Percentiles rank a stretch among this genome's conserved stretches.
Conservation (phyloP, 148 eudicot genomes). For the Mesembryanthemum crystallinum region DNA sequence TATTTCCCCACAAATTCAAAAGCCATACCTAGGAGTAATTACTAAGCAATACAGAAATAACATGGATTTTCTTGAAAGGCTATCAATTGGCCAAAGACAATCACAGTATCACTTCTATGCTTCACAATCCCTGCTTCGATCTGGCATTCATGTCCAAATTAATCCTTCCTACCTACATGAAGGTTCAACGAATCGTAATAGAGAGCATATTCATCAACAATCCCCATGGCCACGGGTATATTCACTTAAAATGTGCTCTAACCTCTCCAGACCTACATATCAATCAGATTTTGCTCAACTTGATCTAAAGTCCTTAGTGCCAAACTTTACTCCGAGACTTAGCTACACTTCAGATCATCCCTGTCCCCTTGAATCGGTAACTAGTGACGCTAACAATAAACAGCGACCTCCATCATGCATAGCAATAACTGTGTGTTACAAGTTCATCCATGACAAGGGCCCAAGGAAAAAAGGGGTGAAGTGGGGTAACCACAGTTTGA, state of each 20-base stretch:
- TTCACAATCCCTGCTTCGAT: background rate
- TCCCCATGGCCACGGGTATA: background rate
- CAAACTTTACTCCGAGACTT: background rate
- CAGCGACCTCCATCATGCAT: background rate
- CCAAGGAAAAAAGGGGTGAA: too few species aligned
- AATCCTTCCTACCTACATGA: too few species aligned
- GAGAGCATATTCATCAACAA: too few species aligned
- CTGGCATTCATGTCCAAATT: too few species aligned
- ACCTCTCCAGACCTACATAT: background rate
- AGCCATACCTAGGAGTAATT: background rate
- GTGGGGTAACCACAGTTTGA: too few species aligned
- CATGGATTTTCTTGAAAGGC: background rate
- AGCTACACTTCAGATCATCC: background rate
- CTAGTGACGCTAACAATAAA: background rate
- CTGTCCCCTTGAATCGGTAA: background rate
- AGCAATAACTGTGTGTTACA: too few species aligned
- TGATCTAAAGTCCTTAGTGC: background rate
- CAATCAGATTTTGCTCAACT: background rate
- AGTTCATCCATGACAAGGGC: too few species aligned
- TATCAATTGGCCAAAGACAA: background rate
- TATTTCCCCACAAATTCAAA: background rate
- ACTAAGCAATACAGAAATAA: background rate
- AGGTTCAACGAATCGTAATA: too few species aligned
- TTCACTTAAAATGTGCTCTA: background rate
- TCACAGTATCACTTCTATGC: background rate